A percentile compares a stretch with the other conserved stretches of the same genome.
Evolutionary conservation across 192 early-diverging fungal species (phyloP).

Genomic region (Mortierella hygrophila): DNA sequence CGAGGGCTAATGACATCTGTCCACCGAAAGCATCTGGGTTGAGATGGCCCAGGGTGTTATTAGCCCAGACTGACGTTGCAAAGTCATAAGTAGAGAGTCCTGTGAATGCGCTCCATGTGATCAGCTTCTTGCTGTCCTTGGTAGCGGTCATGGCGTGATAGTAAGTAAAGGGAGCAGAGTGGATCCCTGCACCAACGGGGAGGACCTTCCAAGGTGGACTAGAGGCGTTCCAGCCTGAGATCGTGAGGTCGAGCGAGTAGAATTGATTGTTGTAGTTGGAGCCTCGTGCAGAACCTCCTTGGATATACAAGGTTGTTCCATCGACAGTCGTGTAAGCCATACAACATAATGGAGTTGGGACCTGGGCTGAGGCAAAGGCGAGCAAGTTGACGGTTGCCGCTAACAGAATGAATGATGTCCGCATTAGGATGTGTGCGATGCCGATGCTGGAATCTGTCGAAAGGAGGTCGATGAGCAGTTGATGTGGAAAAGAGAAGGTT

Average conservation of each 20-base stretch:
- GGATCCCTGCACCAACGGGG: neutral
- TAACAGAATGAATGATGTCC: neutral
- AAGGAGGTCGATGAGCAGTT: neutral
- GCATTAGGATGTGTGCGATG: neutral
- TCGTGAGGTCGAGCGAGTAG: conserved; percentile 12
- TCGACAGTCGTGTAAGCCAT: conserved; percentile 22
- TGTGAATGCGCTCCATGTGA: neutral
- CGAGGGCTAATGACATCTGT: neutral
- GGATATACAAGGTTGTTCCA: conserved; percentile 7
- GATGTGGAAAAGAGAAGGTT: neutral
- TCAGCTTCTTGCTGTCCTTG: conserved; percentile 14
- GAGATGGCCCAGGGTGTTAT: neutral
- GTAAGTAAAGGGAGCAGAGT: neutral
- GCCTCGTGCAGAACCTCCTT: neutral
- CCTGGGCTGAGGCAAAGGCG: neutral
- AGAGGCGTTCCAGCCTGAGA: conserved; percentile 13
- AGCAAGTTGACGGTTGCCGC: neutral
- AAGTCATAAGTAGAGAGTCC: neutral
- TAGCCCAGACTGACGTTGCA: neutral
- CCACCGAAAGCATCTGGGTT: too few species aligned
- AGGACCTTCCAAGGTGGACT: conserved; percentile 27
- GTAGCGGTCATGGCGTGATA: conserved; percentile 13
- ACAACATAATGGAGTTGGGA: neutral
- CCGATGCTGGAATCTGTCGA: neutral
- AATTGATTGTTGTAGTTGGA: neutral